Evolutionary conservation across 345 rosid genomes (phyloP).

Genomic region (Melaleuca quinquenervia): DNA sequence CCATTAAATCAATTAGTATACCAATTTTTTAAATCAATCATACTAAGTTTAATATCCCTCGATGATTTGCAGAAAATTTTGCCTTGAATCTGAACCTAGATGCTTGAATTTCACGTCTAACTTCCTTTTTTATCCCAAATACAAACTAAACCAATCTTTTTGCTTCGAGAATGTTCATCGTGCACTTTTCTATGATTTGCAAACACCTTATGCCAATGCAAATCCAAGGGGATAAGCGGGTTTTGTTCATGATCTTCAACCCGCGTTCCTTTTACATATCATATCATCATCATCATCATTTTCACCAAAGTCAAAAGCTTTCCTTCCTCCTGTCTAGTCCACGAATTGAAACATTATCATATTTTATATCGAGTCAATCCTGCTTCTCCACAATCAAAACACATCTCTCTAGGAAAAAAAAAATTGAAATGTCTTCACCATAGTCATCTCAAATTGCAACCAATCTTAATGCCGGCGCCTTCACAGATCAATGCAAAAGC

Average conservation of each 20-base stretch:
- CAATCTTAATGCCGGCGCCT: not conserved
- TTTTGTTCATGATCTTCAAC: not conserved
- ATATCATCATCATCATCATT: not conserved
- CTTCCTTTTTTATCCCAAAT: not conserved
- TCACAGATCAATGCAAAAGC: conserved; percentile 1
- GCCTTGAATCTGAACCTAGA: not conserved
- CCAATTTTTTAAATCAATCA: not conserved
- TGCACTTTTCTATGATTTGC: not conserved
- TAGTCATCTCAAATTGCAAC: not conserved
- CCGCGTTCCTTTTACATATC: not conserved
- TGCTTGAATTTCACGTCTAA: not conserved
- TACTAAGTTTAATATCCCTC: not conserved
- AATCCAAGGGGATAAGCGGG: not conserved
- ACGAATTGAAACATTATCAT: not conserved
- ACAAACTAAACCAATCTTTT: not conserved
- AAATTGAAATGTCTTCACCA: not conserved
- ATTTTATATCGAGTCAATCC: not conserved
- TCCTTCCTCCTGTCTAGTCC: not conserved
- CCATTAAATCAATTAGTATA: no score
- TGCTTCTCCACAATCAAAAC: not conserved
- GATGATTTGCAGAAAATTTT: not conserved
- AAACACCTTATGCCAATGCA: not conserved
- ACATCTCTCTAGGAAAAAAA: not conserved
- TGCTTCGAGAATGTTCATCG: not conserved
- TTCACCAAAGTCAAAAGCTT: not conserved